Base-by-base conservation (phyloP, 257 asterid species). In the Primulina huaijiensis region DNA sequence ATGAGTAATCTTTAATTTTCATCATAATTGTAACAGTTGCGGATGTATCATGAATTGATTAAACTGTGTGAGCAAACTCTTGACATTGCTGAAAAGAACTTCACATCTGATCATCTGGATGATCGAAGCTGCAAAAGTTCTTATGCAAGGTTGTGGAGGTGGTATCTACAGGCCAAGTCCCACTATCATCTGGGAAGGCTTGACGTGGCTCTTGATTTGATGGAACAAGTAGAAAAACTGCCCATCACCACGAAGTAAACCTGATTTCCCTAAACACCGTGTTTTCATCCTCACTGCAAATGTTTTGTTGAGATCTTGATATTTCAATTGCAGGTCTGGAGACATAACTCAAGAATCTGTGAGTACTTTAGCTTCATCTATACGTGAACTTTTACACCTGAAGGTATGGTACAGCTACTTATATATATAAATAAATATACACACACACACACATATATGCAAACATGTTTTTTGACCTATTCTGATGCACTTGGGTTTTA, bases 161-260 rank as follows among this genome's bases (percentile, higher is more conserved):
- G 94, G 91, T 75, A 43, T 67, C 82, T 91, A 66, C 92, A 83
- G 85, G 69, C 85, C 38, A 91, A 81, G 83, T 85, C 89, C 67
- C 74, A 83, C 64, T 94, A 80, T 81, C 89, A 86, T 78, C 76
- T 81, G 72, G 99, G 97, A 65, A 88, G 74, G 83, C 95, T 94
- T 70, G 97, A 90, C 57, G 65, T 74, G 76, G 96, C 97, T 76
- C 97, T 91, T 86, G 90, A 82, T 72, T 80, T 89, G 80, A 86
- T 91, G 75, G 96, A 82, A 74, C 82, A 84, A 71, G 91, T 70
- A 80, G 92, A 86, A 79, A 77, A 86, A 30, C 33, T 72, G 57
- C 72, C 82, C 43, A 43, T 19, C 62, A 75, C 58, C 68, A 70
- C 84, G 71, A 73, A 82, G 97, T 88, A 85, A 79, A 71, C 69